Conservation (phyloP, 805 yeast species). For the Candida incommunis region DNA sequence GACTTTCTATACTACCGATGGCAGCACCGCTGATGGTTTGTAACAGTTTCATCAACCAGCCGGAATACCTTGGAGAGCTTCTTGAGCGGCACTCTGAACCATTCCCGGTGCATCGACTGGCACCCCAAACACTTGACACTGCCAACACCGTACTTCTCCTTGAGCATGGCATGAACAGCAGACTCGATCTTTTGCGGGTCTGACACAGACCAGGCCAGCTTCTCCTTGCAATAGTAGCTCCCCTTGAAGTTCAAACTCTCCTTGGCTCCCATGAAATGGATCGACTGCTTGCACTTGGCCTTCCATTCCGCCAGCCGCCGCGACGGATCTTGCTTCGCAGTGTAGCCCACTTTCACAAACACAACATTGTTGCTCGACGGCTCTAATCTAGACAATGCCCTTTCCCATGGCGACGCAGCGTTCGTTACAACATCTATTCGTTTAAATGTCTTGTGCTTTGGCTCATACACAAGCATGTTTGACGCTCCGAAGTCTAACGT, state of each 20-base stretch:
- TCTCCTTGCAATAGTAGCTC: conserved; percentile 5
- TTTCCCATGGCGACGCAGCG: neutral
- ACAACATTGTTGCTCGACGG: conserved; percentile 3
- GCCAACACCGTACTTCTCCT: conserved; percentile 15
- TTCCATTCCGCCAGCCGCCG: conserved; percentile 18
- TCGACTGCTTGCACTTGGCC: conserved; percentile 15
- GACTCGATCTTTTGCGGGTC: conserved; percentile 13
- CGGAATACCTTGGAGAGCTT: conserved; percentile 3
- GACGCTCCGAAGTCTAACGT: conserved; percentile 10
- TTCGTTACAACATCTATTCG: conserved; percentile 2
- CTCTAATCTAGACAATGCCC: neutral
- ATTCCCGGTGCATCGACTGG: conserved; percentile 14
- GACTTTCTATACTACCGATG: too few relatives aligned
- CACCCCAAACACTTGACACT: conserved; percentile 18
- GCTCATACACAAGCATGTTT: conserved; percentile 13
- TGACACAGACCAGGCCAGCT: conserved; percentile 15
- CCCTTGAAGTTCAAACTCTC: neutral
- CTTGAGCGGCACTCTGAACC: conserved; percentile 14
- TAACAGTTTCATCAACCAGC: conserved; percentile 5
- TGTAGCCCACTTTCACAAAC: conserved; percentile 19
- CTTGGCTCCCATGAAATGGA: conserved; percentile 11
- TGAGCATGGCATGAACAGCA: conserved; percentile 11
- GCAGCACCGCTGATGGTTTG: too few relatives aligned
- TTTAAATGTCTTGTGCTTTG: conserved; percentile 5
- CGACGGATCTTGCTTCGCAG: conserved; percentile 13